Base-by-base conservation (phyloP, 306 rosid species). In the Adenanthera pavonina region DNA sequence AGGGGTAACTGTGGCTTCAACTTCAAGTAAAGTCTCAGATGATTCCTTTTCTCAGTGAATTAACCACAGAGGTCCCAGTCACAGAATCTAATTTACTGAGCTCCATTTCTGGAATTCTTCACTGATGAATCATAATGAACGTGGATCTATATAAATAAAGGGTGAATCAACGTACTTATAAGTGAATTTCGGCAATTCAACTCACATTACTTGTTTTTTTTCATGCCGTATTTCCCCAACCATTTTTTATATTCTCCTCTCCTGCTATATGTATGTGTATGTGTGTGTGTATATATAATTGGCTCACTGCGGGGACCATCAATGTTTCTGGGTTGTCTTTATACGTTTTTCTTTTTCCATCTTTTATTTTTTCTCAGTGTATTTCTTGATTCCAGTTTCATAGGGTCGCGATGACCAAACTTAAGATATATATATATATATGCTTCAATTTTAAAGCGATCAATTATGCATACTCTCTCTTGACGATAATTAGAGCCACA, bases 131-230 rank as follows among this genome's bases (percentile, higher is more conserved):
- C 5, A 62, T 34, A 34, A 62, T 2, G 19, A 62, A 5, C 66
- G 36, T 25, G 43, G 8, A 14, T 33, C 3, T 68, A 46, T 3
- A 68, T 53, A 43, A 25, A 25, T 25, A 25, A 25, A 25, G 30
- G 30, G 30, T 25, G 30, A 25, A 25, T 25, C 30, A 25, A 25
- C 30, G 30, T 25, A 25, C 0, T 0, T 1, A 25, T 25, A 25
- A 25, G 30, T 25, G 30, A 25, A 25, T 25, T 16, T 69, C 61
- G 70, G 35, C 88, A 85, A 78, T 78, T 82, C 78, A 35, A 25
- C 36, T 30, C 64, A 53, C 77, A 57, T 16, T 64, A 36, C 30
- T 25, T 25, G 30, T 25, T 40, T 19, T 68, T 52, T 67, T 40
- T n/a, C 60, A 54, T 17, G 8, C 20, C 60, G 30, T 17, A 17